Evolutionary conservation across 257 asterid genomes (phyloP).

Genomic region (Plantago major): DNA sequence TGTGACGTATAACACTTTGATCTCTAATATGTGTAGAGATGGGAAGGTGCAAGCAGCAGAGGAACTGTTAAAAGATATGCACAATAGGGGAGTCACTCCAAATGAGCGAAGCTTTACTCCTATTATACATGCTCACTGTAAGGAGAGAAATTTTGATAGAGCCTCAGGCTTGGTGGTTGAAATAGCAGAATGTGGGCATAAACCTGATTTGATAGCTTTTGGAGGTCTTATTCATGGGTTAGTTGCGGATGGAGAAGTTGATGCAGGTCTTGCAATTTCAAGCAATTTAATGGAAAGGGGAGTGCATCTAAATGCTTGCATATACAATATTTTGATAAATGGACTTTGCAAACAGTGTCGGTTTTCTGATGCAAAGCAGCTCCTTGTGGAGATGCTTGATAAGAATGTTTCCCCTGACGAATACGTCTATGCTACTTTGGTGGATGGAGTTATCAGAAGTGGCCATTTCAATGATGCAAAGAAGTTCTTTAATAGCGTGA

Average conservation of each 20-base stretch:
- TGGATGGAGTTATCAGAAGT: slow-evolving; percentile 72
- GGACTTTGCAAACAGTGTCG: slow-evolving; percentile 68
- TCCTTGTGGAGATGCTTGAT: slow-evolving; percentile 67
- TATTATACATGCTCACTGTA: slow-evolving; percentile 53
- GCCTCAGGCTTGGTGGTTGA: slow-evolving; percentile 61
- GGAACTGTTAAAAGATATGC: slow-evolving; percentile 46
- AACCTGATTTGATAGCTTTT: slow-evolving; percentile 68
- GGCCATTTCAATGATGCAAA: slow-evolving; percentile 64
- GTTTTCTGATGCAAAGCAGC: slow-evolving; percentile 54
- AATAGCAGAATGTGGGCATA: slow-evolving; percentile 68
- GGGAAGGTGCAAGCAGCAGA: slow-evolving; percentile 74
- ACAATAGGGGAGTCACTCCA: slow-evolving; percentile 38
- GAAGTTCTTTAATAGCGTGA: slow-evolving; percentile 49
- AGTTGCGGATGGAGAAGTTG: slow-evolving; percentile 67
- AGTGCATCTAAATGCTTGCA: slow-evolving; percentile 61
- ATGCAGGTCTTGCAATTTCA: slow-evolving; percentile 63
- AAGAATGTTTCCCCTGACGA: slow-evolving; percentile 56
- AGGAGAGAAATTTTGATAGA: slow-evolving; percentile 57
- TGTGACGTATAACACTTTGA: slow-evolving; percentile 68
- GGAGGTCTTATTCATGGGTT: slow-evolving; percentile 78
- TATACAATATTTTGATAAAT: slow-evolving; percentile 72
- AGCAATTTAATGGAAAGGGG: slow-evolving; percentile 70
- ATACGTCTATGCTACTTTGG: slow-evolving; percentile 67
- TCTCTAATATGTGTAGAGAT: slow-evolving; percentile 56
- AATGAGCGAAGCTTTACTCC: slow-evolving; percentile 77